Evolutionary conservation across 805 yeast genomes (phyloP), one percentile per base, ranked within the genome.

Genomic region (Yamadazyma philogaea): DNA sequence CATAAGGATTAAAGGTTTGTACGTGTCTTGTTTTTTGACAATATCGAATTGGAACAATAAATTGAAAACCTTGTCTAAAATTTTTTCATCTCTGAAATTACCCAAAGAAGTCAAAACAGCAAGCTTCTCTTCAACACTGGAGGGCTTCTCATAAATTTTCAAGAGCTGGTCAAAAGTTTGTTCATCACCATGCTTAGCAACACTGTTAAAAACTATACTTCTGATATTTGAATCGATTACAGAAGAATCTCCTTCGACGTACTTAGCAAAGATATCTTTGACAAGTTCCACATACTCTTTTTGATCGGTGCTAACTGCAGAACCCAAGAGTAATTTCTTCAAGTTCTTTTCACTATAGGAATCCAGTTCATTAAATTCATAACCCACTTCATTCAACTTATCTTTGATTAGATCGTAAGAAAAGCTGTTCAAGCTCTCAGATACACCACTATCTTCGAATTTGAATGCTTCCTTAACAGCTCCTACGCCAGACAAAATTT

Each of bases 191-290:
- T 62, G 58, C 59, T 74, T 74, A 39, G 90, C 87, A 46, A 77
- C 87, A n/a, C 80, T 66, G 41, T 61, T 64, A 65, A 84, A 87
- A 15, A 87, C 79, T 12, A 83, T 56, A 4, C 74, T 76, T 63
- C 86, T 78, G 52, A 87, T 64, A 66, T 86, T 81, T 44, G 95
- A 87, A 61, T 87, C 79, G 49, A 88, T 72, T 26, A 87, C 87
- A 22, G 71, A 64, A 50, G 74, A 73, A 58, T 84, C 85, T 48
- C 93, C 93, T 10, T 68, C 65, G 38, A 74, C 66, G 55, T 68
- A 84, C 32, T 70, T 67, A 6, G 64, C 69, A 60, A 84, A 86
- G 54, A 75, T 64, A 7, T 68, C 66, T 30, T 42, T 28, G 33
- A 40, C 38, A 38, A 42, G 27, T 37, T 68, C 44, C 27, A 79